Base-by-base conservation (phyloP, 306 rosid species). In the Clitoria ternatea region DNA sequence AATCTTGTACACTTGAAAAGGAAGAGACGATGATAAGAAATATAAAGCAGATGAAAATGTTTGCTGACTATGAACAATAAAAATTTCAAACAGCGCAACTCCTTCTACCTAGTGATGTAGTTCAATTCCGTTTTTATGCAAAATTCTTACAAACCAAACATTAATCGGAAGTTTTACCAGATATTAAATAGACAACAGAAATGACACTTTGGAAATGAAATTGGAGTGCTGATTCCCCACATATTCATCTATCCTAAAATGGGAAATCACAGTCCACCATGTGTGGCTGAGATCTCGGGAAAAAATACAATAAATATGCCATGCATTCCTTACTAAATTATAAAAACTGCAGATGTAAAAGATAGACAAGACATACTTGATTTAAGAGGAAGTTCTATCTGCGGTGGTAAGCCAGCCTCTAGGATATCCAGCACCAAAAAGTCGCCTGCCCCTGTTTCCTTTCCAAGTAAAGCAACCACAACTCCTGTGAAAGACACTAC, bases 371-470 rank as follows among this genome's bases (percentile, higher is more conserved):
- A 22, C 7, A 59, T 90, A 91, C 97, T 79, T 81, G 90, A 77
- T 75, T 79, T 78, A 73, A 84, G 87, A n/a, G 95, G 89, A 60
- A 66, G 49, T 60, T 87, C 89, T 77, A 82, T 90, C 85, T 91
- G 97, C 3, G 95, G 94, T 33, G 99, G 91, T 62, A 94, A 87
- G 87, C 86, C 99, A 63, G 96, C 92, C 77, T 91, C 95, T n/a
- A 94, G 87, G 69, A 94, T 83, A 69, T 91, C 97, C 43, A 35
- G 81, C 62, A 91, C 97, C 83, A 82, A 65, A 74, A 94, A 94
- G 30, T 87, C 95, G 59, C 97, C 97, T 0, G 86, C 84, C 45
- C 61, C 78, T 0, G 92, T 78, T 78, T 87, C 91, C 79, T 89
- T 91, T 29, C 99, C 96, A 67, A 83, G 88, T 82, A 94, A 67